Conservation (phyloP, 176 grass and related monocot species). For the Triticum urartu region DNA sequence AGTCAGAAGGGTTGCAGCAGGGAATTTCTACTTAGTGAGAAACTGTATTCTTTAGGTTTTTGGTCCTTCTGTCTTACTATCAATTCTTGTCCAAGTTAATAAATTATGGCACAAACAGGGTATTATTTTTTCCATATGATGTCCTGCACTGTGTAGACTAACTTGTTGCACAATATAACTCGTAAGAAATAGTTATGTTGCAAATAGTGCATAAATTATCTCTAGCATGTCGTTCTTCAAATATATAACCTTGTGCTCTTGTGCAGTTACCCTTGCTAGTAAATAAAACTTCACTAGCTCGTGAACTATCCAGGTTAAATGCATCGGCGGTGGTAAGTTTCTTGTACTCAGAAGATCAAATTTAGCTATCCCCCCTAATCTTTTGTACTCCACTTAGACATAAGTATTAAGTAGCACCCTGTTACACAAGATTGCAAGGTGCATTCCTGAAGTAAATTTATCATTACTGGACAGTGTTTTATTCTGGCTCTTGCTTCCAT, state of each 20-base stretch:
- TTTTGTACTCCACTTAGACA: neutral
- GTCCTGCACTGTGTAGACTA: neutral
- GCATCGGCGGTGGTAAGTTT: conserved; percentile 35
- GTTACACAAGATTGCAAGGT: neutral
- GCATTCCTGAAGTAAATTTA: neutral
- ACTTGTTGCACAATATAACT: neutral
- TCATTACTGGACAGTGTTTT: neutral
- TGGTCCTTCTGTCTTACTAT: neutral
- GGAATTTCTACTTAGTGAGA: neutral
- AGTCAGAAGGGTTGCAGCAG: conserved; percentile 18
- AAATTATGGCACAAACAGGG: conserved; percentile 7
- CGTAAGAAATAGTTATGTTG: neutral
- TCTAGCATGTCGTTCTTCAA: neutral
- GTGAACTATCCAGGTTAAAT: conserved; percentile 50
- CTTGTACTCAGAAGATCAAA: neutral
- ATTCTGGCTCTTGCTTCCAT: neutral
- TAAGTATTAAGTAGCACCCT: neutral
- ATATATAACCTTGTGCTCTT: conserved; percentile 26
- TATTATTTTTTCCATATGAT: neutral
- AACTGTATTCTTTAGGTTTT: neutral
- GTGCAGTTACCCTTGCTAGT: conserved; percentile 50
- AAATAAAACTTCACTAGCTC: conserved; percentile 42
- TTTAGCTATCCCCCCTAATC: neutral
- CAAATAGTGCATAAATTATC: neutral
- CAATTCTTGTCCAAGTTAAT: neutral